Evolutionary conservation across 2,329 filamentous ascomycete species (phyloP), one percentile per base, ranked within the genome.

Genomic region (Proliferodiscus dingleyae): DNA sequence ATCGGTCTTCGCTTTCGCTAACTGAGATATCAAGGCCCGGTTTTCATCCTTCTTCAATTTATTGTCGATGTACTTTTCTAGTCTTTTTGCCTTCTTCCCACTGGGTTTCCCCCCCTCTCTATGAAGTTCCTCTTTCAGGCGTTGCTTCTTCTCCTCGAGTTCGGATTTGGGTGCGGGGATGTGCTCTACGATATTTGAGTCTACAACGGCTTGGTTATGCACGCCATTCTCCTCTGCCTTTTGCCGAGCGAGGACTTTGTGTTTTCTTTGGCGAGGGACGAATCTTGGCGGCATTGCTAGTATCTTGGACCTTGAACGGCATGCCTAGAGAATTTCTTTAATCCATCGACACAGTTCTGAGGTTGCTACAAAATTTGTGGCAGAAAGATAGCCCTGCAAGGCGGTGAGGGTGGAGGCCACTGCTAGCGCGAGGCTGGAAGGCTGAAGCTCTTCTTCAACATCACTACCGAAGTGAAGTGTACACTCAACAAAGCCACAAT

Each of bases 31-130:
- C 23, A 98, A 71, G 46, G 82, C 85, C 22, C 87, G 74, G 60
- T 88, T 95, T 66, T 97, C 91, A 62, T 98, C 93, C 66, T 95
- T 96, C 66, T 83, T 87, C 37, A 98, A 72, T 74, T 98, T 98
- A 47, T 78, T 93, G 60, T 97, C 90, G 54, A 84, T 81, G 61
- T 83, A 84, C 60, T 84, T 84, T 52, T 83, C 80, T 30, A 84
- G 62, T 2, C 81, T 73, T 67, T 84, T 83, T 5, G 80, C 77
- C 63, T 84, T 84, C 61, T 84, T 82, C 49, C 77, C 71, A 59
- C 71, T 81, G 61, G 82, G 71, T 58, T 81, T 81, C 36, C 63
- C 58, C 1, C 72, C 74, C 42, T 77, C 69, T 19, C 70, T 64
- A 45, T 66, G 69, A 45, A 83, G 60, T 51, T 81, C 72, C 18